Conservation (phyloP, 495 filamentous ascomycete species). For the Melanomma pulvis-pyrius region DNA sequence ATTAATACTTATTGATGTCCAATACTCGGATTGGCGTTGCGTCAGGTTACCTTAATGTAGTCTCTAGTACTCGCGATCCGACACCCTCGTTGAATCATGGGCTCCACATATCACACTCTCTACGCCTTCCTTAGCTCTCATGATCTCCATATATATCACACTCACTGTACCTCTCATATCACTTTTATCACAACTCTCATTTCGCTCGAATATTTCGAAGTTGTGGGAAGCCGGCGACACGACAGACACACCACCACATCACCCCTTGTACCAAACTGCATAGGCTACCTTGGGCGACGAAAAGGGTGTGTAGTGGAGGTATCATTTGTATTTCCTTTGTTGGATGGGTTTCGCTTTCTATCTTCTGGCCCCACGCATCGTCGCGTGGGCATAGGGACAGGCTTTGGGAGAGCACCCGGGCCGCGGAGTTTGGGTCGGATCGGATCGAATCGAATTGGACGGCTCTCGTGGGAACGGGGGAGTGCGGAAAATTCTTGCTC, state of each 20-base stretch:
- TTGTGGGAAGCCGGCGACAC: not conserved
- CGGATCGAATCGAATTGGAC: not conserved
- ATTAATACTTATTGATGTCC: not conserved
- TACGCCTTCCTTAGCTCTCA: not conserved
- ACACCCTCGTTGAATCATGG: not conserved
- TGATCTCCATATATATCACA: not conserved
- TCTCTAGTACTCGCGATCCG: not conserved
- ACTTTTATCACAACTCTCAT: not conserved
- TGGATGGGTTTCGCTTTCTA: not conserved
- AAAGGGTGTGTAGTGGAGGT: not conserved
- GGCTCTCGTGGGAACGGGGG: not conserved
- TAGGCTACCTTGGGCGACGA: too few relatives aligned
- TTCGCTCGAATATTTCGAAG: not conserved
- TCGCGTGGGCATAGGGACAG: not conserved
- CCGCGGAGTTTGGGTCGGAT: not conserved
- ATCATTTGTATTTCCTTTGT: not conserved
- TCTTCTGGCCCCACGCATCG: not conserved
- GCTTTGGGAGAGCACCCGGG: not conserved
- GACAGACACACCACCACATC: too few relatives aligned
- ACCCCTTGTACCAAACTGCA: too few relatives aligned
- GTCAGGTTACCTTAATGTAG: not conserved
- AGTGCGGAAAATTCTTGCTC: not conserved
- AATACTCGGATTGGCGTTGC: not conserved
- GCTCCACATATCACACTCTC: not conserved
- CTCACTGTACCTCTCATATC: not conserved